Base-by-base conservation (phyloP, 2,329 filamentous ascomycete genomes). In the Lachnellula willkommii region DNA sequence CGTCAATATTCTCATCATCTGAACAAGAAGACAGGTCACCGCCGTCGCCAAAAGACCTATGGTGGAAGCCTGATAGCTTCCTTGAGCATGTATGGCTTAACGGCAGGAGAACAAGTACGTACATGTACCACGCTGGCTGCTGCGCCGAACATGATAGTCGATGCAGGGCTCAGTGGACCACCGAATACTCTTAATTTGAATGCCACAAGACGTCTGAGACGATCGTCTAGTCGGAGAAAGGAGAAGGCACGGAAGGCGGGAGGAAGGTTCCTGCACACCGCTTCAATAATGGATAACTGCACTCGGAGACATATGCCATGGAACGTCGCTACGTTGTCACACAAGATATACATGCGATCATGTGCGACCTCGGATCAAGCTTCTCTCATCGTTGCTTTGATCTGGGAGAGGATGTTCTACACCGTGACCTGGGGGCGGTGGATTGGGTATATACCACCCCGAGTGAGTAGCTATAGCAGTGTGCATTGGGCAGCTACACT, bases 361-460 rank as follows among this genome's bases (percentile, higher is more conserved):
- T 24, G 47, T 58, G 61, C 61, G 61, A 63, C 36, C 26, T 58
- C 61, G 61, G 61, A 54, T 46, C 24, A 50, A 43, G 5, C 37
- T 15, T 32, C 45, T 22, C 39, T 17, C 43, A 20, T 37, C 17
- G 26, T 22, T 39, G 32, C 43, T 53, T 12, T 26, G 39, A 40
- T 48, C 45, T 45, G 20, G 22, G 14, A 45, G 12, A 24, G 11
- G 20, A 45, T 20, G 15, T 22, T 32, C 26, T 39, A 35, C 40
- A 24, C 42, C 28, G 39, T 17, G 47, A 28, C 24, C 47, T 36
- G 26, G 28, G 15, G 32, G 28, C n/a, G 36, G 22, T 5, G 48
- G 15, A 17, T 50, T 39, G 15, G 48, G 28, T 47, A 47, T 47
- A 47, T 47, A 47, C 26, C 6, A 28, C 26, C 4, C 39, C 17